A percentile compares a stretch with the other conserved stretches of the same genome.
Evolutionary conservation across 768 basidiomycete species (phyloP).

Genomic region (Mycena rosella): DNA sequence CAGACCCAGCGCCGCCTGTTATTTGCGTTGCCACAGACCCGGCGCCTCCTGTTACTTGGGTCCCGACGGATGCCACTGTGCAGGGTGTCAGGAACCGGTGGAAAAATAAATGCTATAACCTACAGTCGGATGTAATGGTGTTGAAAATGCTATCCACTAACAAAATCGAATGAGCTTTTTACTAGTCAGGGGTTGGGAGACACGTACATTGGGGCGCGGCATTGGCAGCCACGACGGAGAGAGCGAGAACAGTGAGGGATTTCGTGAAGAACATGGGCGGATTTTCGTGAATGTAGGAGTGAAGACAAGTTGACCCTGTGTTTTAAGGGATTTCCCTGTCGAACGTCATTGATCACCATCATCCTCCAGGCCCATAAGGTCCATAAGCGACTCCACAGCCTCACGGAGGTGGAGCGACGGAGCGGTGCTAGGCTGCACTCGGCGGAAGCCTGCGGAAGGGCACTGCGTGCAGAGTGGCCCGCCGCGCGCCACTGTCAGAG

Average conservation of each 20-base stretch:
- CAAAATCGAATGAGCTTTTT: slow-evolving; percentile 5
- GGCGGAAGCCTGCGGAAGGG: no score
- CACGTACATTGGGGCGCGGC: slow-evolving; percentile 49
- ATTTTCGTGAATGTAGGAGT: not conserved
- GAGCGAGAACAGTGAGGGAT: slow-evolving; percentile 47
- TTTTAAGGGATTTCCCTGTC: no score
- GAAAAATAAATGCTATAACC: slow-evolving; percentile 2
- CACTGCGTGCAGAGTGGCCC: no score
- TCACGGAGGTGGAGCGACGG: no score
- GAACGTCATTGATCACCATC: no score
- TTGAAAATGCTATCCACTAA: slow-evolving; percentile 55
- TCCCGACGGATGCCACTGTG: not conserved
- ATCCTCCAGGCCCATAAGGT: no score
- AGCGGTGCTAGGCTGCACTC: no score
- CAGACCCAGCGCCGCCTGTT: not conserved
- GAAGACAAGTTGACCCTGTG: no score
- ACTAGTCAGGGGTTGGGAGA: not conserved
- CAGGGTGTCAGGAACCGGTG: no score
- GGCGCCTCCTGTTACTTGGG: not conserved
- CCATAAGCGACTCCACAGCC: no score
- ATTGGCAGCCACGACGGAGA: slow-evolving; percentile 49
- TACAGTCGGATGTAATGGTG: slow-evolving; percentile 53
- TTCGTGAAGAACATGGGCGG: slow-evolving; percentile 55
- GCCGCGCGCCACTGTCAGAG: no score
- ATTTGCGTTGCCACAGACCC: not conserved